Base-by-base conservation (phyloP, 1,139 yeast genomes). In the Pneumocystis murina region DNA sequence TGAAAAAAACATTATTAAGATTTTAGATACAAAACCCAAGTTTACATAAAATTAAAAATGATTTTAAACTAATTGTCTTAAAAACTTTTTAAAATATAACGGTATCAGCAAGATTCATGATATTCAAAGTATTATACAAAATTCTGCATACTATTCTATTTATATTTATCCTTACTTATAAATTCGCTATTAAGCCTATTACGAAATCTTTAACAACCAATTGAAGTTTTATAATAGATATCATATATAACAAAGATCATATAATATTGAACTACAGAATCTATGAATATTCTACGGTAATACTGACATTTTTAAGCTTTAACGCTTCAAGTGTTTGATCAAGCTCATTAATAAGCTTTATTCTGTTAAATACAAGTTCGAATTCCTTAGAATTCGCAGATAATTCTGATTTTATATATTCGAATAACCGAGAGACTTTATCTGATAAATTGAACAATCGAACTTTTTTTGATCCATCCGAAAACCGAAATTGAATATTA, bases 401-500 rank as follows among this genome's bases (percentile, higher is more conserved):
- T 39, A 79, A 75, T 4, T 77, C 76, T 17, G 80, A 77, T 69
- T 85, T 83, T 48, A 82, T 78, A 43, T 81, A 77, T 61, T 85
- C 84, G 72, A 78, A 87, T 54, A 92, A 78, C 17, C 78, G 77
- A 71, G 82, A 67, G 0, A 94, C 87, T 3, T 78, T 75, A 68
- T 86, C 94, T 3, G 76, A 71, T 10, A 80, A 70, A 16, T 75
- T 75, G 70, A 92, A 87, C 68, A 89, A 81, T 65, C 89, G 85
- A n/a, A 92, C 85, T 16, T 86, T 76, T 67, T 97, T 78, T 64
- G 85, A 81, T 30, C 97, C 97, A 70, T 86, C 90, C 20, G 94
- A 95, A 59, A 89, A 82, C 65, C 97, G 80, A 28, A 94, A 80
- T 74, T 92, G 98, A 33, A 94, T 81, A 69, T 98, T 78, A 0